Base-by-base conservation (phyloP, 2,329 filamentous ascomycete genomes). In the Exophiala alcalophila region DNA sequence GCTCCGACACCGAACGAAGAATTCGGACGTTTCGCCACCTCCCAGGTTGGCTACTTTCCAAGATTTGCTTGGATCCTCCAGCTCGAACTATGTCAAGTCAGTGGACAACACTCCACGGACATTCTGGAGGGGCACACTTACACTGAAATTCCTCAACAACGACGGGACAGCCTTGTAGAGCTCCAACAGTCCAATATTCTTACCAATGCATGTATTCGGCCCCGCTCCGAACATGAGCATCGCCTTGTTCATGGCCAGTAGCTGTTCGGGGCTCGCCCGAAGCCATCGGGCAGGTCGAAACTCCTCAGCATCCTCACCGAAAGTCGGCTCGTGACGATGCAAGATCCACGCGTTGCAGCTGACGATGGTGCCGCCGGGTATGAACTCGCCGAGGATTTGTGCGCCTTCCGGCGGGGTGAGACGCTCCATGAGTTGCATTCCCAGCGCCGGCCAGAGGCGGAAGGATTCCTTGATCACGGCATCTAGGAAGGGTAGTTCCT, bases 271-370 rank as follows among this genome's bases (percentile, higher is more conserved):
- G n/a, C n/a, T 18, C 0, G 35, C 6, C 72, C 56, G 72, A 83
- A 89, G 30, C 84, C 63, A 63, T 87, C 84, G 0, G 84, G 84
- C 9, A 78, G 65, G 61, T 76, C 90, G 0, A 59, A 63, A 73
- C 1, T 56, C 53, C 8, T 65, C 61, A 0, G 64, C 59, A 24
- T 69, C 52, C 4, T 47, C 15, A 59, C 62, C 61, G 39, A 57
- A 59, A 4, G 48, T 48, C 4, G 24, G 36, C 28, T 46, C 37
- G 27, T 57, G 44, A 23, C 51, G 44, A 34, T 63, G 59, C 11
- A 63, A 54, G 4, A 61, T 49, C 53, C 56, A 62, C 2, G 59
- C 52, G 31, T 61, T 61, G 6, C 53, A 53, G 16, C 60, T 59
- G n/a, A 63, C 58, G 15, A 61, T 59, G 6, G 57, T 59, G 4